Evolutionary conservation across 1,139 yeast species (phyloP), one percentile per base, ranked within the genome.

Genomic region (Pichia sorboxylosa): DNA sequence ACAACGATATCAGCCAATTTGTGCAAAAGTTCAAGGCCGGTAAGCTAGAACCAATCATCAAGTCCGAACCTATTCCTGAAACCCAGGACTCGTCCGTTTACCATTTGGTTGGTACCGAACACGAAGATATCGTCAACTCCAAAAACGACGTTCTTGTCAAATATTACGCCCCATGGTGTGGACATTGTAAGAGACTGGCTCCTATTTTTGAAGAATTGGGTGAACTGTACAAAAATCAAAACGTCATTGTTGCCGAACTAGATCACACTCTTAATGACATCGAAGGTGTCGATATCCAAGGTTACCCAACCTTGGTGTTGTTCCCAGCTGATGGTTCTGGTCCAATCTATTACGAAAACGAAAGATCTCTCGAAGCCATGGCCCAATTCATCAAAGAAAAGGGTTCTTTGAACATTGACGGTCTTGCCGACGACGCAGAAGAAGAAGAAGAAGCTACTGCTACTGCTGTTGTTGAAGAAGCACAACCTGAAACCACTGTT

Each of bases 101-200:
- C 56, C 77, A 74, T 51, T 70, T 90, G 45, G 97, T 90, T 40
- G 94, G 85, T 48, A 73, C 76, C 62, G 84, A 77, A 56, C 90
- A 83, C 59, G 77, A 78, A 30, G 71, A 70, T 23, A 61, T 83
- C 42, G 69, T 83, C 40, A 62, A 65, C 25, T 87, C 85, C 52
- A 61, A 64, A 32, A 84, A 83, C 67, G 97, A 90, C 57, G 87
- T 90, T 33, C 65, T 90, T 46, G 87, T 90, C 46, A 84, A 87
- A 66, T 87, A 82, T 64, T 90, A 83, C 55, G 98, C 98, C 36
- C 94, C 95, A 61, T 90, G 98, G 98, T 87, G 98, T 66, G 96
- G 97, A 32, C 97, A 87, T 69, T 87, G 98, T 71, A 87, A 87
- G 71, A 83, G 72, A 61, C 69, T 87, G 60, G 94, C 94, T 38